These are phyloP conservation scores for Anacardium occidentale DNA, from an alignment of 345 rosid species.

Conservation along the genomic window DNA sequence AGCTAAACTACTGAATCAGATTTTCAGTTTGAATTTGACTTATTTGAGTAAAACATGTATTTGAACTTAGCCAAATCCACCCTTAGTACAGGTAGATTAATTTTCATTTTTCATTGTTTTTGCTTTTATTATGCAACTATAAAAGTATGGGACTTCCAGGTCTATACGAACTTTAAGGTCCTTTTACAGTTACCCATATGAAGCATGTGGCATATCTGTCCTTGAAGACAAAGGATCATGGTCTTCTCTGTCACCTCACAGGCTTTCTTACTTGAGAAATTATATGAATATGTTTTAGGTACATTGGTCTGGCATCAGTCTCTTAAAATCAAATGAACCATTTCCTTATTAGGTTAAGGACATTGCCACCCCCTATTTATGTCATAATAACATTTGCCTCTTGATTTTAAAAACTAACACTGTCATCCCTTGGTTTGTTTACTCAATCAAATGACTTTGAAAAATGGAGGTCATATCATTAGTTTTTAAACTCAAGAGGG, in stretches of 20 bases:
- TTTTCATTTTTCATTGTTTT: neutral
- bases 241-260: conserved; percentile 15
- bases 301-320: neutral
- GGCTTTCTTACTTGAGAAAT: neutral
- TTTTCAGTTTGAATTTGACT: no score
- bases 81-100: no score
- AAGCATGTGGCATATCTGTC: conserved; percentile 14
- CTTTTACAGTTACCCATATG: neutral
- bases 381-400: no score
- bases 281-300: neutral
- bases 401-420: no score
- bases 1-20: no score
- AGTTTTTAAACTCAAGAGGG: no score
- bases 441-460: no score
- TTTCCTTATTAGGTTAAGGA: neutral
- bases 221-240: conserved; percentile 12
- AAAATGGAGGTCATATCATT: no score
- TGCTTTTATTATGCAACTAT: neutral
- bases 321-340: neutral
- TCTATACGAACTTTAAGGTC: conserved; percentile 1
- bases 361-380: no score
- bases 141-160: neutral
- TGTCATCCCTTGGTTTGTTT: no score
- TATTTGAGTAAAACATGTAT: no score
- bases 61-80: no score